A percentile compares a stretch with the other conserved stretches of the same genome.
These are phyloP conservation scores for Piper longum DNA, from an alignment of 164 flowering plant species.

Conservation along the genomic window DNA sequence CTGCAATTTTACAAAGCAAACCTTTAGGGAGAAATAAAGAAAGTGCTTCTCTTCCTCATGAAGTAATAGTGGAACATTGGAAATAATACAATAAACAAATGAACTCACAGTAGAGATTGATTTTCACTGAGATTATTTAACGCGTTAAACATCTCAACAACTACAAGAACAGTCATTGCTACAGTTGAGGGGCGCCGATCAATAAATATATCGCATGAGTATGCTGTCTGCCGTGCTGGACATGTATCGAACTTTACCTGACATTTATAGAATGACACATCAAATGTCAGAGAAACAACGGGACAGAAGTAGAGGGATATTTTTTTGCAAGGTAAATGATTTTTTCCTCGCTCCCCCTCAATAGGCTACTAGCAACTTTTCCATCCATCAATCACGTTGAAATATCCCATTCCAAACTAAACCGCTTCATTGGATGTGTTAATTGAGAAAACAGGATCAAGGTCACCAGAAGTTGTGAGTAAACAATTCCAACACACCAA, in stretches of 20 bases:
- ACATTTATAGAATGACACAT: not conserved
- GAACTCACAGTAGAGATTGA: constrained; percentile 85
- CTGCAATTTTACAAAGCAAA: constrained; percentile 20
- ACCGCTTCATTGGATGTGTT: too few relatives aligned
- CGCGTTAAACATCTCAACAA: constrained; percentile 99
- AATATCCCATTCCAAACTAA: too few relatives aligned
- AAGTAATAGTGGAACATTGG: not conserved
- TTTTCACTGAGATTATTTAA: constrained; percentile 97
- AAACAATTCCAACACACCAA: too few relatives aligned
- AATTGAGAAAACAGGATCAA: too few relatives aligned
- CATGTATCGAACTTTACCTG: constrained; percentile 96
- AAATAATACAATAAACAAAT: not conserved
- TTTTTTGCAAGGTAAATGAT: not conserved
- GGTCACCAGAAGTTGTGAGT: too few relatives aligned
- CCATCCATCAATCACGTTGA: too few relatives aligned
- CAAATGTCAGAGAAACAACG: not conserved
- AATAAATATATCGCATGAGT: constrained; percentile 79
- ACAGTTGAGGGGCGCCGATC: constrained; percentile 96
- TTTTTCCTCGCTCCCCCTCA: too few relatives aligned
- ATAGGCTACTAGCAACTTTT: too few relatives aligned
- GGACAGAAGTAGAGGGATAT: not conserved
- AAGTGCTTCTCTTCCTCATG: not conserved
- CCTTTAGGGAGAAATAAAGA: not conserved
- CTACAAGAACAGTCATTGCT: constrained; percentile 97
- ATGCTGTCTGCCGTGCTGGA: constrained; percentile 60